Conservation (phyloP, 2,329 filamentous ascomycete genomes). For the Aspergillus versicolor region DNA sequence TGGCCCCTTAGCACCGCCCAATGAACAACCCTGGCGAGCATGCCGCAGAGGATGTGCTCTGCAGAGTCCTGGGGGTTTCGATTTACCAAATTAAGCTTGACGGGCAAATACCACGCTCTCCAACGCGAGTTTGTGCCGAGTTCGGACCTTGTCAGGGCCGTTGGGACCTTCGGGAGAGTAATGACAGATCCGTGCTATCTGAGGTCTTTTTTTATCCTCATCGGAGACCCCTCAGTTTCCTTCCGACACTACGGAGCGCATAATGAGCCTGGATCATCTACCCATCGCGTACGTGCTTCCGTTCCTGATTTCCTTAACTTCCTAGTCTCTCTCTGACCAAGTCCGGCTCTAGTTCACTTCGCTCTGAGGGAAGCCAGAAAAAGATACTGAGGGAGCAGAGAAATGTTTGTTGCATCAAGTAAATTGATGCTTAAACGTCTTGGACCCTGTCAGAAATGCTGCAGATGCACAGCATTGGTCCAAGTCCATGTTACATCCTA, state of each 20-base stretch:
- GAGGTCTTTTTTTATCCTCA: background rate
- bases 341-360: background rate
- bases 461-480: slow-evolving; percentile 29
- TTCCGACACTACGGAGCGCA: slow-evolving; percentile 1
- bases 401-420: slow-evolving; percentile 25
- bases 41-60: slow-evolving; percentile 25
- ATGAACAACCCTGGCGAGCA: slow-evolving; percentile 22
- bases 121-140: slow-evolving; percentile 29
- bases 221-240: background rate
- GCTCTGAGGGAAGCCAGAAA: slow-evolving; percentile 16
- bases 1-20: slow-evolving; percentile 21
- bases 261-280: background rate
- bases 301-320: background rate
- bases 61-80: slow-evolving; percentile 24
- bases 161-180: slow-evolving; percentile 14
- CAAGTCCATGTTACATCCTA: slow-evolving; percentile 30
- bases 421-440: slow-evolving; percentile 13
- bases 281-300: slow-evolving; percentile 5
- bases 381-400: slow-evolving; percentile 14
- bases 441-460: slow-evolving; percentile 20
- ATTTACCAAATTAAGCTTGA: slow-evolving; percentile 25
- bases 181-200: background rate
- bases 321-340: background rate
- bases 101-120: slow-evolving; percentile 24
- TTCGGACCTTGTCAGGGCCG: slow-evolving; percentile 29